Base-by-base conservation (phyloP, 139 green algal species). In the Chlorella sp. region DNA sequence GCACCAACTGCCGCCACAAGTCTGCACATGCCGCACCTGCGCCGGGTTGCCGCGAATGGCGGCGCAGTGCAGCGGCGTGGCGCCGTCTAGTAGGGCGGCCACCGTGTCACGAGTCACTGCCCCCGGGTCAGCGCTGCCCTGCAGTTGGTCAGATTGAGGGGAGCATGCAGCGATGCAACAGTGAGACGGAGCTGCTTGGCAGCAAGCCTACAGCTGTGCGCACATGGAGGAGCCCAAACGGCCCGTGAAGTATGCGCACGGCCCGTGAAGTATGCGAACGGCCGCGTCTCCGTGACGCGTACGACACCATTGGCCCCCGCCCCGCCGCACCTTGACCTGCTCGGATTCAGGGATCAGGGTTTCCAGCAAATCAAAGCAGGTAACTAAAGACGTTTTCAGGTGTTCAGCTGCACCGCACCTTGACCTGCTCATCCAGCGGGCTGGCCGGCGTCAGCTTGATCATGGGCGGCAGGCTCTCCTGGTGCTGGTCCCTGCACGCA, bases 41-140 rank as follows among this genome's bases (percentile, higher is more conserved):
- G 89, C 88, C 3, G 93, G 93, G 76, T 95, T 96, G 70, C 91
- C 93, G 1, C 93, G 84, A 30, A 96, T 64, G 0, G 94, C 93
- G 20, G 94, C 94, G 85, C 92, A 96, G 88, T 97, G 94, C 79
- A 97, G 90, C 28, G 93, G 88, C 7, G 92, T 95, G 7, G 90
- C 90, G 0, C 92, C 92, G 41, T 97, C 92, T 51, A 97, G 84
- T 81, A 96, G 76, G 6, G 92, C 93, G 26, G 67, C 85, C 41
- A 93, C 87, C 30, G 83, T 87, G 30, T 86, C 75, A 20, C 88
- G 60, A 56, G 58, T 83, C 40, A 83, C 77, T 1, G 26, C 60
- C 6, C 19, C 60, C 0, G 43, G 41, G 40, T 77, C 72, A 13
- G 5, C 72, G 41, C 34, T 28, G 36, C 68, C 36, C 68, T 74